Evolutionary conservation across 2,329 filamentous ascomycete species (phyloP).

Genomic region (Aspergillus flavus): DNA sequence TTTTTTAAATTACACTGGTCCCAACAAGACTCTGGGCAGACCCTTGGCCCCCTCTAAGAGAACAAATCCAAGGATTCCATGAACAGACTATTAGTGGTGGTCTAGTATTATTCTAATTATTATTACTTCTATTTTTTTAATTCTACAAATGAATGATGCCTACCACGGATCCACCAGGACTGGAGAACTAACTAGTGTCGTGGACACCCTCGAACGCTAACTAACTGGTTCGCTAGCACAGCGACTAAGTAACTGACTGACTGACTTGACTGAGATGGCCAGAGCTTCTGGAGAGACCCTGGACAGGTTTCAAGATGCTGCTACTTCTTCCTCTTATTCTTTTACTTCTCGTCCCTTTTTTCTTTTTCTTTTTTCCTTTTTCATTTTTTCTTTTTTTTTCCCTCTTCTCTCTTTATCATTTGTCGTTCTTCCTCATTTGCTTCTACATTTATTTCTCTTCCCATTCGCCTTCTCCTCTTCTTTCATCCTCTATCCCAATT

Average conservation of each 20-base stretch:
- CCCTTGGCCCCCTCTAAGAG: constrained; percentile 7
- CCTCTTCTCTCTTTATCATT: constrained; percentile 1
- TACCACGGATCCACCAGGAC: constrained; percentile 4
- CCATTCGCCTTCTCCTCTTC: background rate
- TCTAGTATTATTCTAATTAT: constrained; percentile 2
- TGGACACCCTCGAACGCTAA: constrained; percentile 7
- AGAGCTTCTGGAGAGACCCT: constrained; percentile 29
- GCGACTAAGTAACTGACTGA: constrained; percentile 6
- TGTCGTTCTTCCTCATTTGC: background rate
- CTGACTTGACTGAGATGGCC: constrained; percentile 18
- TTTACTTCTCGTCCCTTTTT: constrained; percentile 12
- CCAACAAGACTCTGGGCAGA: constrained; percentile 9
- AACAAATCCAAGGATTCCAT: constrained; percentile 2
- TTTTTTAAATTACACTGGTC: background rate
- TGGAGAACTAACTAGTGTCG: constrained; percentile 3
- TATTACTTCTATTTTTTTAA: background rate
- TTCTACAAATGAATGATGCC: constrained; percentile 8
- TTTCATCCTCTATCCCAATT: background rate
- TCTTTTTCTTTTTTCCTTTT: constrained; percentile 3
- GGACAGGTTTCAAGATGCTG: constrained; percentile 29
- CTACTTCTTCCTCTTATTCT: constrained; percentile 14
- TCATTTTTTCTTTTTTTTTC: background rate
- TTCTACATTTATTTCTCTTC: constrained; percentile 1
- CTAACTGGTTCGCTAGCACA: constrained; percentile 3
- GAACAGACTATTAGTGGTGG: background rate